Conservation (phyloP, 768 basidiomycete genomes). For the Calocybe gangraenosa region DNA sequence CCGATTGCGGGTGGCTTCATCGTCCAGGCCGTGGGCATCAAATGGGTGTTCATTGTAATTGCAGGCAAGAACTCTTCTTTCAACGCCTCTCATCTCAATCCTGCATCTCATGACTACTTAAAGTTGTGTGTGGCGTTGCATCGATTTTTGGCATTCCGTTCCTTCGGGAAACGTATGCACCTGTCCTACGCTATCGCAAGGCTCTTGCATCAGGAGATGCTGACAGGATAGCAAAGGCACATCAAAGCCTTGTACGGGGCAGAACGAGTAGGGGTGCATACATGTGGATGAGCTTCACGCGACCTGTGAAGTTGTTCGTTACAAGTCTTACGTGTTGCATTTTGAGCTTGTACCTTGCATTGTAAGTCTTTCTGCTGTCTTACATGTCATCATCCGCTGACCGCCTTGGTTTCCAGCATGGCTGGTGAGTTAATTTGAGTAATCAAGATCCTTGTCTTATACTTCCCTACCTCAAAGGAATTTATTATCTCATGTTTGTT, state of each 20-base stretch:
- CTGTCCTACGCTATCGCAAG: conserved; percentile 44
- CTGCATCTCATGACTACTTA: neutral
- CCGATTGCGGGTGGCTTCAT: conserved; percentile 67
- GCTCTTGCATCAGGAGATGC: conserved; percentile 5
- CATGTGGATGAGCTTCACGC: conserved; percentile 56
- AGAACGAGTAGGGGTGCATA: conserved; percentile 28
- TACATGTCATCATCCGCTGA: neutral
- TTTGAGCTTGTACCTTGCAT: conserved; percentile 66
- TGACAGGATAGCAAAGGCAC: neutral
- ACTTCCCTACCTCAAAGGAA: conserved; percentile 26
- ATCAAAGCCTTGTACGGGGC: neutral
- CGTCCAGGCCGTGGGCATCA: conserved; percentile 50
- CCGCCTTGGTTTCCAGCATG: conserved; percentile 27
- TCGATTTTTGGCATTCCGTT: conserved; percentile 51
- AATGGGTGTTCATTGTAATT: conserved; percentile 55
- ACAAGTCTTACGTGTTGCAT: conserved; percentile 67
- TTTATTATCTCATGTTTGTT: conserved; percentile 70
- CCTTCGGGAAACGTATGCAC: conserved; percentile 70
- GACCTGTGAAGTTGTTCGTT: conserved; percentile 56
- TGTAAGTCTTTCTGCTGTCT: conserved; percentile 39
- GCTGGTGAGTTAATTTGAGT: conserved; percentile 39
- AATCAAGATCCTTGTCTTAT: neutral
- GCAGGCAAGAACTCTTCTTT: conserved; percentile 22
- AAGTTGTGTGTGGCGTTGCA: conserved; percentile 39
- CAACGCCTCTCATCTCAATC: neutral